A percentile compares a stretch with the other conserved stretches of the same genome.
Conservation (phyloP, 257 asterid species). For the Cordia subcordata region DNA sequence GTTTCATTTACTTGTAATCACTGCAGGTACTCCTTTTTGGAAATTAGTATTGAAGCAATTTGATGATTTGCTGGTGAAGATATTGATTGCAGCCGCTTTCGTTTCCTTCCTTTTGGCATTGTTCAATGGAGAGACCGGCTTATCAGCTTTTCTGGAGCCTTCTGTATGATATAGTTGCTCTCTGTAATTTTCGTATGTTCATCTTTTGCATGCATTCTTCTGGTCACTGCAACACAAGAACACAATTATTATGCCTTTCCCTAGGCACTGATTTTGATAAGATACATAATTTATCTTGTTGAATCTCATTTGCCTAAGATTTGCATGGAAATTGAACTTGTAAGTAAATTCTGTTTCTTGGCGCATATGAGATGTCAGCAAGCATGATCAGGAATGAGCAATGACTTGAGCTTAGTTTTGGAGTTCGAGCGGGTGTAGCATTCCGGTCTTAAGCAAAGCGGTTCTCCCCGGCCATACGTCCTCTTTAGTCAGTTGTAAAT, state of each 20-base stretch:
- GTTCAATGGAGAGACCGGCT: constrained; percentile 94
- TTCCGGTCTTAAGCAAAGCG: too few relatives aligned
- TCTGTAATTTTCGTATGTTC: neutral
- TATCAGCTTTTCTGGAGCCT: constrained; percentile 95
- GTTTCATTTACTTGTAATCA: constrained; percentile 10
- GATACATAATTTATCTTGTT: neutral
- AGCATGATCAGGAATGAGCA: too few relatives aligned
- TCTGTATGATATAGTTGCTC: constrained; percentile 53
- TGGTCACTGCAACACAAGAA: neutral
- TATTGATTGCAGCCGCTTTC: constrained; percentile 85
- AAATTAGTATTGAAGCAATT: constrained; percentile 91
- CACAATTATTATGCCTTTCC: neutral
- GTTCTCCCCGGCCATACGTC: too few relatives aligned
- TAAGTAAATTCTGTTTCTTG: too few relatives aligned
- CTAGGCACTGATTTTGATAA: neutral
- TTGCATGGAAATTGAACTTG: neutral
- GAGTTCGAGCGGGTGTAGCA: too few relatives aligned
- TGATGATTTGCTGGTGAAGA: constrained; percentile 97
- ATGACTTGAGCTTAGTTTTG: too few relatives aligned
- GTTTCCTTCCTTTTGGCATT: constrained; percentile 87
- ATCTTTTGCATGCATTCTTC: neutral
- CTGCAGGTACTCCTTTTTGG: constrained; percentile 93
- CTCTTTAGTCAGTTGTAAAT: too few relatives aligned
- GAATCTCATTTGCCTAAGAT: neutral
- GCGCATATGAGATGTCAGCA: too few relatives aligned